Conservation (phyloP, 148 eudicot species). For the Heliosperma pusillum region DNA sequence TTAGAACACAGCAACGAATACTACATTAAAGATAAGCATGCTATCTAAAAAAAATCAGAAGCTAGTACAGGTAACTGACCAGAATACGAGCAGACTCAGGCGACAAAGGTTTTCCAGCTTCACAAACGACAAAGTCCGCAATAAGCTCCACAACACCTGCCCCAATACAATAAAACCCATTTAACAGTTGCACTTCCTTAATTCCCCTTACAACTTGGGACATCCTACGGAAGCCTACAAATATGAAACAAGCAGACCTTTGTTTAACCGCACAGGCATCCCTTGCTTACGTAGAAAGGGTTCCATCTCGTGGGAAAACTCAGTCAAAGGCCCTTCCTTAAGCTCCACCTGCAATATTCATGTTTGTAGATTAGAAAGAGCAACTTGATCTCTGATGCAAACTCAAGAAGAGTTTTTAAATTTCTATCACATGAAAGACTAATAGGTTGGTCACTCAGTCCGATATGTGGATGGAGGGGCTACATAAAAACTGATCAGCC, state of each 20-base stretch:
- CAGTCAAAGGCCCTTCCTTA: constrained; percentile 81
- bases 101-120: constrained; percentile 81
- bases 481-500: neutral
- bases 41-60: neutral
- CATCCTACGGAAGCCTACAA: neutral
- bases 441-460: no score
- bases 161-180: constrained; percentile 12
- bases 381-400: neutral
- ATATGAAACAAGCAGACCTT: constrained; percentile 41
- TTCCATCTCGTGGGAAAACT: constrained; percentile 97
- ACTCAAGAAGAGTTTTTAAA: neutral
- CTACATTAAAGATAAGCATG: no score
- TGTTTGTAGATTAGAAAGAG: neutral
- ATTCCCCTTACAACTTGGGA: neutral
- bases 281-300: constrained; percentile 95
- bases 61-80: constrained; percentile 37
- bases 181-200: neutral
- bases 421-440: neutral
- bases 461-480: neutral
- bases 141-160: constrained; percentile 90
- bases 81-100: constrained; percentile 88
- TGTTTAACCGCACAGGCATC: constrained; percentile 89
- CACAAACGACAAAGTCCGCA: constrained; percentile 81
- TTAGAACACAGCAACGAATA: no score
- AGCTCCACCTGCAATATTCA: constrained; percentile 68